Conservation (phyloP, 1,139 yeast genomes). For the Yamadazyma sp. region DNA sequence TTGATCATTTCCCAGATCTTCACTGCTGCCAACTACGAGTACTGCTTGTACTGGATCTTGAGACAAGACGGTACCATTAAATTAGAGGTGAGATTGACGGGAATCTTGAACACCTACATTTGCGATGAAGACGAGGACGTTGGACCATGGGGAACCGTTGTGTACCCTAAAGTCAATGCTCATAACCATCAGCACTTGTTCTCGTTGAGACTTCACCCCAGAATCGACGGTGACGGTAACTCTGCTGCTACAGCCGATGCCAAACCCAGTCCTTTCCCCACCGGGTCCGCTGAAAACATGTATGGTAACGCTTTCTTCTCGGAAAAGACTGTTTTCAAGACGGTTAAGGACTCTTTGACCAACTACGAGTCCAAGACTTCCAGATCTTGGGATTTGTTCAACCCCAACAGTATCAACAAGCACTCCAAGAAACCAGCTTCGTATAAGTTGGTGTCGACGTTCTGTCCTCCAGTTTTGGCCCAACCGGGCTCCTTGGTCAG, state of each 20-base stretch:
- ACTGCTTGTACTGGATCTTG: conserved; percentile 79
- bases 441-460: conserved; percentile 76
- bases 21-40: conserved; percentile 85
- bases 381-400: conserved; percentile 78
- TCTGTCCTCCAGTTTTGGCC: conserved; percentile 71
- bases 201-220: conserved; percentile 76
- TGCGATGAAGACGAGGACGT: conserved; percentile 62
- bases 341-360: conserved; percentile 66
- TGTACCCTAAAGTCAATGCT: conserved; percentile 78
- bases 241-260: conserved; percentile 74
- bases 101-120: conserved; percentile 71
- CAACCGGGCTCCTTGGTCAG: conserved; percentile 72
- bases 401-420: conserved; percentile 64
- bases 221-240: conserved; percentile 77
- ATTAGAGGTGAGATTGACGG: conserved; percentile 75
- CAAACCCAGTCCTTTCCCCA: conserved; percentile 53
- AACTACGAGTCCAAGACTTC: conserved; percentile 60
- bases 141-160: conserved; percentile 79
- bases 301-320: conserved; percentile 75
- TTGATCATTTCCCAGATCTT: conserved; percentile 75
- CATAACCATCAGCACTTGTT: conserved; percentile 86
- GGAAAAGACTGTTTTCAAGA: conserved; percentile 62
- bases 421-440: conserved; percentile 75
- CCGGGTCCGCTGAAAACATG: conserved; percentile 65
- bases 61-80: conserved; percentile 83